Percentiles rank a stretch among this genome's conserved stretches.
phyloP scores from a whole-genome alignment of 495 filamentous ascomycete species.

The Penicillium argentinense region DNA sequence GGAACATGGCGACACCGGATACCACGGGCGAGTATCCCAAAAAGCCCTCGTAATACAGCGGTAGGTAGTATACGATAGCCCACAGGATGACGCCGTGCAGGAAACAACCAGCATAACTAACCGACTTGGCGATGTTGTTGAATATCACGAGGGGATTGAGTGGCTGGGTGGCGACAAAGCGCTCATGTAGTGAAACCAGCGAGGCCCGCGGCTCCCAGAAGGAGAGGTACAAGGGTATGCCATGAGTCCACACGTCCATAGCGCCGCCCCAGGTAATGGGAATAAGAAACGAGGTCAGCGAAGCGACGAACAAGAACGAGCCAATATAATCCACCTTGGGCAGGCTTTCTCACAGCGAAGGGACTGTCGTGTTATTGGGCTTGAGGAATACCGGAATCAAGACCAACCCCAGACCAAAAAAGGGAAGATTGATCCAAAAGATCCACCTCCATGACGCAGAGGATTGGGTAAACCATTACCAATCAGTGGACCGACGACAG shows the following conservation, averaged over 20 bases:
- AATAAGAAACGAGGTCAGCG: constrained; percentile 48
- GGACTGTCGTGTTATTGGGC: constrained; percentile 19
- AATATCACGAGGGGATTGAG: constrained; percentile 39
- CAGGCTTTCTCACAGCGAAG: constrained; percentile 26
- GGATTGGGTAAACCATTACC: constrained; percentile 27
- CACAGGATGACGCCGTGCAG: constrained; percentile 42
- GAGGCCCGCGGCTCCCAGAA: constrained; percentile 18
- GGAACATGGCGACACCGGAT: constrained; percentile 18
- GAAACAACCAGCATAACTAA: constrained; percentile 34
- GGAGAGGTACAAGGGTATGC: constrained; percentile 45
- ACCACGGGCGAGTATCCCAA: constrained; percentile 36
- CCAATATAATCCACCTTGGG: constrained; percentile 53
- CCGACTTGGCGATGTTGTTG: constrained; percentile 31
- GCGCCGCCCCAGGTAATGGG: constrained; percentile 55
- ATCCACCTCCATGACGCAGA: constrained; percentile 55
- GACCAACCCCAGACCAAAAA: constrained; percentile 48
- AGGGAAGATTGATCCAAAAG: constrained; percentile 64
- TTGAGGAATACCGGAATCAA: constrained; percentile 51
- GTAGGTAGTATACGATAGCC: constrained; percentile 35
- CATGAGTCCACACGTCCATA: constrained; percentile 47
- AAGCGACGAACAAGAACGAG: constrained; percentile 46
- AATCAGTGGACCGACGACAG: constrained; percentile 31
- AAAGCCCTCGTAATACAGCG: constrained; percentile 42
- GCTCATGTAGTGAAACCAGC: constrained; percentile 10
- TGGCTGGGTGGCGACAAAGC: constrained; percentile 17